Evolutionary conservation across 129 eudicot genomes (phyloP), one percentile per base, ranked within the genome.

Genomic region (Lonicera japonica): DNA sequence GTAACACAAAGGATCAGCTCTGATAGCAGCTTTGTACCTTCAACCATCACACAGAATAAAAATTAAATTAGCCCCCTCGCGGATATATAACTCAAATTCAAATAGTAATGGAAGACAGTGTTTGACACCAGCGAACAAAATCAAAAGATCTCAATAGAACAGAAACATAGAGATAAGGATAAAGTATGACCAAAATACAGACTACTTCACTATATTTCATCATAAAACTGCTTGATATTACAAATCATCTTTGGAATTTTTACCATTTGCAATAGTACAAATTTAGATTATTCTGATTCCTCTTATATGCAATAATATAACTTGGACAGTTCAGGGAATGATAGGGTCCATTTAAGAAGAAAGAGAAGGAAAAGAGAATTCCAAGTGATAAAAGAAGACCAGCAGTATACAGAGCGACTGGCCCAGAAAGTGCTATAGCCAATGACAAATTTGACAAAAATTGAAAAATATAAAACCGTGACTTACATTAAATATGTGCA

Each of bases 11-110:
- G 97, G 97, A 77, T 89, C 97, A 21, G 95, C 91, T 77, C 75
- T 83, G 70, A 90, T 73, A 56, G 97, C 97, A 73, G 97, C 97
- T 70, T 83, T 83, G 73, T 82, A 90, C 97, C 97, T 90, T 58
- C 29, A 23, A 64, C 73, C 67, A 71, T 54, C 40, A 41, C 21
- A 61, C n/a, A 55, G 56, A 58, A 65, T 12, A 20, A 20, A 46
- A 61, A 62, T 18, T 43, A 25, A 17, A 40, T 17, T 9, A 48
- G 25, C 25, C 16, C 23, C 53, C 36, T 58, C 18, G 45, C 29
- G 4, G 12, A 4, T 29, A 8, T 21, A 18, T 16, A 56, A n/a
- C n/a, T 68, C 41, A 45, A 23, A 43, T 19, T 58, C 11, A 36
- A 29, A 39, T 24, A 20, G 2, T 13, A 13, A 21, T 51, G 21